These are phyloP conservation scores for Penicillium fuscoglaucum DNA, from an alignment of 2,329 filamentous ascomycete genomes.

Conservation along the genomic window DNA sequence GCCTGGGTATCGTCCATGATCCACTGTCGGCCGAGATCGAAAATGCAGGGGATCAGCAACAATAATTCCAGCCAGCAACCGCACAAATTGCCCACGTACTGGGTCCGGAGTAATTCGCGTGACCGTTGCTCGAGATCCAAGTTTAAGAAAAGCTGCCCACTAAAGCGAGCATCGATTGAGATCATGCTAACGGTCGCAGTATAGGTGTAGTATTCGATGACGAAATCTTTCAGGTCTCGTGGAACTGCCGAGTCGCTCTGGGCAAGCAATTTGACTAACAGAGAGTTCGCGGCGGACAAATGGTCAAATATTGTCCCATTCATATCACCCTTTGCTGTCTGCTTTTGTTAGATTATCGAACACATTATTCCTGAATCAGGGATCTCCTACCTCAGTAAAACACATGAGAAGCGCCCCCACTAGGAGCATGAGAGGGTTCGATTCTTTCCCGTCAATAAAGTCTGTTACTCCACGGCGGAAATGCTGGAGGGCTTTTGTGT, in stretches of 20 bases:
- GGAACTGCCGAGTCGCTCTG: conserved; percentile 35
- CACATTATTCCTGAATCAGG: background rate
- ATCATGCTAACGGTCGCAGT: conserved; percentile 52
- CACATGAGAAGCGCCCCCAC: conserved; percentile 51
- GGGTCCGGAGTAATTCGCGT: conserved; percentile 26
- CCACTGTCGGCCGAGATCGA: conserved; percentile 38
- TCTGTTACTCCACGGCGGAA: conserved; percentile 33
- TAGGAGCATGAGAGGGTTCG: conserved; percentile 42
- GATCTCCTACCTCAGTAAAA: conserved; percentile 47
- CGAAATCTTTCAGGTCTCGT: conserved; percentile 46
- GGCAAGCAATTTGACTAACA: conserved; percentile 42
- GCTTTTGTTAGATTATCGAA: conserved; percentile 7
- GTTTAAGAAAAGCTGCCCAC: conserved; percentile 35
- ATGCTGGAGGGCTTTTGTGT: conserved; percentile 32
- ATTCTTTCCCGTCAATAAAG: conserved; percentile 34
- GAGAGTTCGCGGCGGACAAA: conserved; percentile 46
- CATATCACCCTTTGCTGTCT: conserved; percentile 48
- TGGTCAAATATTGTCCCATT: conserved; percentile 51
- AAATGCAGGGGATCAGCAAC: conserved; percentile 34
- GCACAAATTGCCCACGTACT: conserved; percentile 34
- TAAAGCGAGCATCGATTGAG: conserved; percentile 40
- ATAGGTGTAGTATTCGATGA: conserved; percentile 53
- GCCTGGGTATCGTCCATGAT: conserved; percentile 30
- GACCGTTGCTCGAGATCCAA: conserved; percentile 47
- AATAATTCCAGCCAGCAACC: conserved; percentile 35